These are phyloP conservation scores for Escovopsis weberi DNA, from an alignment of 2,329 filamentous ascomycete genomes.

Conservation along the genomic window DNA sequence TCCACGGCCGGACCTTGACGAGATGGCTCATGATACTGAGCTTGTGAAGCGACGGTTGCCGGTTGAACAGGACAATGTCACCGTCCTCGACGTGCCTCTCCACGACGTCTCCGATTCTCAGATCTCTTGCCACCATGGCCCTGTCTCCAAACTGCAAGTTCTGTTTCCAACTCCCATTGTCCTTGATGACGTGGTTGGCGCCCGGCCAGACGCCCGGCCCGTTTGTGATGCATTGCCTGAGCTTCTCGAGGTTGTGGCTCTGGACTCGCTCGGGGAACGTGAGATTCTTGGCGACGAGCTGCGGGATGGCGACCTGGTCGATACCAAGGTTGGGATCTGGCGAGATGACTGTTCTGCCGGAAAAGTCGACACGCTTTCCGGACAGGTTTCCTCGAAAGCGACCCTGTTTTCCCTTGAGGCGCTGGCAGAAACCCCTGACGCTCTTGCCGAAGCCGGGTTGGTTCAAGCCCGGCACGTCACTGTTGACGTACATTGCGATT, in stretches of 20 bases:
- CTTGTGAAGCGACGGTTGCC: slow-evolving; percentile 94
- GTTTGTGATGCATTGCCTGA: slow-evolving; percentile 58
- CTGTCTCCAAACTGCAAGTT: slow-evolving; percentile 63
- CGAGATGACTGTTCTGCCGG: slow-evolving; percentile 91
- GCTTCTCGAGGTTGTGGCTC: slow-evolving; percentile 69
- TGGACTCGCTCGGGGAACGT: slow-evolving; percentile 89
- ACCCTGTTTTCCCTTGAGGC: slow-evolving; percentile 92
- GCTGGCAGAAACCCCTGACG: slow-evolving; percentile 86
- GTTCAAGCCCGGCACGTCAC: slow-evolving; percentile 83
- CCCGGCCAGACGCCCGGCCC: slow-evolving; percentile 74
- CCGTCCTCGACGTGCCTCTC: slow-evolving; percentile 91
- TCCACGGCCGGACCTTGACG: slow-evolving; percentile 85
- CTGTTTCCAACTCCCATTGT: slow-evolving; percentile 52
- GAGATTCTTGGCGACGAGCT: slow-evolving; percentile 86
- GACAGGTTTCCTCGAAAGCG: slow-evolving; percentile 94
- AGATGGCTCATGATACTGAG: slow-evolving; percentile 96
- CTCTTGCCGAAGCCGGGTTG: slow-evolving; percentile 77
- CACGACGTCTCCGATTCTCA: slow-evolving; percentile 75
- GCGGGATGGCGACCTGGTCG: slow-evolving; percentile 83
- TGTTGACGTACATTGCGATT: slow-evolving; percentile 96
- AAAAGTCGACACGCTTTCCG: slow-evolving; percentile 97
- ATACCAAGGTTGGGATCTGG: slow-evolving; percentile 90
- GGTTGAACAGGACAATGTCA: slow-evolving; percentile 94
- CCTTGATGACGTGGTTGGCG: slow-evolving; percentile 64
- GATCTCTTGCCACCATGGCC: slow-evolving; percentile 53